These are phyloP conservation scores for Gossypium davidsonii DNA, from an alignment of 441 rosid genomes.

Conservation along the genomic window DNA sequence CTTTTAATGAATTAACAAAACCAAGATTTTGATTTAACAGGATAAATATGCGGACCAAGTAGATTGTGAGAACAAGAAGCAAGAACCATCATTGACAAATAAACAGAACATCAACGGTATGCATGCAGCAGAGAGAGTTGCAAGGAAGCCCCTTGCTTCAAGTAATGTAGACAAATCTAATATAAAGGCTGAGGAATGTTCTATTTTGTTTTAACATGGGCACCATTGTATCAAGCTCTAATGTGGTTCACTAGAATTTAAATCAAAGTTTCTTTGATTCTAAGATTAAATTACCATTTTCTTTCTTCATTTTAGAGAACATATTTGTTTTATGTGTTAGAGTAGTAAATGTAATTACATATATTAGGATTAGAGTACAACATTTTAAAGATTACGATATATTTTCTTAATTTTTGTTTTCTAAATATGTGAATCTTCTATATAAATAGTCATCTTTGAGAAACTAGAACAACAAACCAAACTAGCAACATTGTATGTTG, in stretches of 20 bases:
- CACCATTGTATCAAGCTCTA: not conserved
- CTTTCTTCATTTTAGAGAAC: too few species aligned
- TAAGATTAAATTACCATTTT: not conserved
- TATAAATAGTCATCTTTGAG: too few species aligned
- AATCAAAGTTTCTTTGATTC: not conserved
- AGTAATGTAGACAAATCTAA: conserved; percentile 42
- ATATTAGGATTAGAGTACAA: too few species aligned
- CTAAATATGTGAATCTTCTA: too few species aligned
- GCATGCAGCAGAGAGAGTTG: conserved; percentile 18
- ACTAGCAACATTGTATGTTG: too few species aligned
- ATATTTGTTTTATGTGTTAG: too few species aligned
- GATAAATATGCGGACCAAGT: conserved; percentile 29
- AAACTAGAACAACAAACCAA: too few species aligned
- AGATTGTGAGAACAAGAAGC: conserved; percentile 32
- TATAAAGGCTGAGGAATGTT: conserved; percentile 62
- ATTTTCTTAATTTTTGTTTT: too few species aligned
- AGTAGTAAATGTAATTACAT: too few species aligned
- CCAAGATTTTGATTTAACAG: conserved; percentile 20
- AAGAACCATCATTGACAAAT: conserved; percentile 26
- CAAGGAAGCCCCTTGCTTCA: conserved; percentile 14
- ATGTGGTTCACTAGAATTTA: not conserved
- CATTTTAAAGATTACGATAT: too few species aligned
- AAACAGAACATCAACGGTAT: conserved; percentile 32
- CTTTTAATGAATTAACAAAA: conserved; percentile 6
- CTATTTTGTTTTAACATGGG: conserved; percentile 1